Evolutionary conservation across 2,329 filamentous ascomycete species (phyloP).

Genomic region (Cercospora citrullina): DNA sequence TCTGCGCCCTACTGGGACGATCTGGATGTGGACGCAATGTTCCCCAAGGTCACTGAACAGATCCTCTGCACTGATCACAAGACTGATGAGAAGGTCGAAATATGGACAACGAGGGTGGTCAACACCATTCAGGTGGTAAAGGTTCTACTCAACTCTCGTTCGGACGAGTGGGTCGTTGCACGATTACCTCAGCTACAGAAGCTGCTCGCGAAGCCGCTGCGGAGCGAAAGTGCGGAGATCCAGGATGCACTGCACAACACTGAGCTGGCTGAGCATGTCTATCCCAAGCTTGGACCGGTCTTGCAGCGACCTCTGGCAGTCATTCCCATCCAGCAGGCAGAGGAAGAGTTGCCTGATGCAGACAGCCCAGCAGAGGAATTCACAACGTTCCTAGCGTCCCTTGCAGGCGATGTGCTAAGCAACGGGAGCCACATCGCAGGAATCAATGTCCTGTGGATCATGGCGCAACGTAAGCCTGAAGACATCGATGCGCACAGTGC

Average conservation of each 20-base stretch:
- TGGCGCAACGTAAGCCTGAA: conserved; percentile 79
- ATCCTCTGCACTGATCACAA: conserved; percentile 73
- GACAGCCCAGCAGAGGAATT: conserved; percentile 80
- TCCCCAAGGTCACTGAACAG: conserved; percentile 84
- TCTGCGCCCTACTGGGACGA: conserved; percentile 90
- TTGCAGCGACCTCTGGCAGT: conserved; percentile 83
- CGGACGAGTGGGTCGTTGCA: conserved; percentile 85
- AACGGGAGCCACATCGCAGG: conserved; percentile 80
- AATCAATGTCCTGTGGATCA: conserved; percentile 89
- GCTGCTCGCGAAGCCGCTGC: conserved; percentile 83
- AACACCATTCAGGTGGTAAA: conserved; percentile 92
- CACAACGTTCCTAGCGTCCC: conserved; percentile 76
- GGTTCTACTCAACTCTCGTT: conserved; percentile 82
- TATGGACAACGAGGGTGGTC: conserved; percentile 81
- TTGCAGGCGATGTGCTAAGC: conserved; percentile 78
- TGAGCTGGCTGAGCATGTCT: conserved; percentile 67
- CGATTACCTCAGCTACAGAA: conserved; percentile 79
- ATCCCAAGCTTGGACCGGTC: conserved; percentile 65
- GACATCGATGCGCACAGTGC: conserved; percentile 88
- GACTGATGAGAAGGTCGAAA: conserved; percentile 58
- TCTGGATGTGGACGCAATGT: conserved; percentile 78
- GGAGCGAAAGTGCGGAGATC: conserved; percentile 85
- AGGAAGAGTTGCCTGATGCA: conserved; percentile 70
- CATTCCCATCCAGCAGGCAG: conserved; percentile 73
- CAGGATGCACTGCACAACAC: conserved; percentile 85